Evolutionary conservation across 2,329 filamentous ascomycete species (phyloP), one percentile per base, ranked within the genome.

Genomic region (Colletotrichum euphorbiae): DNA sequence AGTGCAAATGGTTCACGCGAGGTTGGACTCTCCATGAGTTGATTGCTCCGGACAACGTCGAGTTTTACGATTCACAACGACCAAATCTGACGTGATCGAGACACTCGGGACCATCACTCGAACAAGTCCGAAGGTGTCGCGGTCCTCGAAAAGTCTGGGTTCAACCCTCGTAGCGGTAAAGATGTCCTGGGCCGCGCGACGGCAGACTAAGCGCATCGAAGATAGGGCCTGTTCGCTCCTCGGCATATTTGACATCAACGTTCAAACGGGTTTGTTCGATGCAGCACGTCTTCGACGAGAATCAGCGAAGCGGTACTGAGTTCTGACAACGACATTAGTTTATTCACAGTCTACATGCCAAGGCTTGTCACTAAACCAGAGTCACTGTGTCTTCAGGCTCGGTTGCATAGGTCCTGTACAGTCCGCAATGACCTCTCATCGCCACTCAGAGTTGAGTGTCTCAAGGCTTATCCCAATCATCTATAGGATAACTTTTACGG

Each of bases 151-250:
- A 38, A 43, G 36, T 3, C 21, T 58, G 36, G 3, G 21, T 6
- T 38, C 13, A 6, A 58, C 17, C 12, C 52, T 45, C 1, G 28
- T 28, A 3, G 40, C 52, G 1, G 54, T 52, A 1, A 72, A 73
- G 58, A 77, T 76, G 74, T 74, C 71, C 5, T 77, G 75, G 75
- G 73, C 72, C 43, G 69, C 74, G 2, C 61, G 55, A 3, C 61
- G 74, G 15, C 8, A 69, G 42, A 74, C 71, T 6, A 75, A 66
- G 1, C 51, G 71, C 3, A 4, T 52, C 55, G 71, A 76, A 48
- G 72, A 77, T 59, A 52, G 65, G 6, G 73, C 74, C 0, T 75
- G 75, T 45, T 73, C 69, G 11, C 59, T 76, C 4, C 55, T 75
- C 11, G 75, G 75, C 9, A 56, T 77, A 5, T 75, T 76, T 31